Conservation (phyloP, 148 eudicot genomes). For the Camellia granthamiana region DNA sequence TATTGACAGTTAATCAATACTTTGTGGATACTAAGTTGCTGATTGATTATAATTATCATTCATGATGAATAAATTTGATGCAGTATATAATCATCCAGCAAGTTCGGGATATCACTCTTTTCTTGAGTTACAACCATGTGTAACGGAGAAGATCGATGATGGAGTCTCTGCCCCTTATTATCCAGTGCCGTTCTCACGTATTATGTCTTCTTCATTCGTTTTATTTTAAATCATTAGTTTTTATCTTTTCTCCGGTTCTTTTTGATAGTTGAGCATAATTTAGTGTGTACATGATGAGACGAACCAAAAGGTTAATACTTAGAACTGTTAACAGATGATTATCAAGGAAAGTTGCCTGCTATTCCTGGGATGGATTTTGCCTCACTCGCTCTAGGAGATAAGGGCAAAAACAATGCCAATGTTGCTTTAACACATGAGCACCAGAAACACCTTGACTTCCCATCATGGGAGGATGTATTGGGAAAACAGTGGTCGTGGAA, state of each 20-base stretch:
- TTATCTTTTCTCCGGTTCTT: background rate
- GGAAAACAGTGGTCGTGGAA: conserved; percentile 31
- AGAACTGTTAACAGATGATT: conserved; percentile 34
- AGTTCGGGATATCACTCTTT: conserved; percentile 40
- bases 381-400: conserved; percentile 26
- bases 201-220: conserved; percentile 10
- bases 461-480: conserved; percentile 40
- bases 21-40: background rate
- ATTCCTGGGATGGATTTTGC: conserved; percentile 32
- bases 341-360: conserved; percentile 37
- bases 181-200: conserved; percentile 44
- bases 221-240: background rate
- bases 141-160: conserved; percentile 28
- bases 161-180: conserved; percentile 37
- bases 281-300: background rate
- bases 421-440: conserved; percentile 32
- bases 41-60: background rate
- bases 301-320: conserved; percentile 4
- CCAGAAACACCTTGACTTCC: conserved; percentile 30
- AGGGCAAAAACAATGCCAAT: conserved; percentile 13
- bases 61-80: conserved; percentile 9
- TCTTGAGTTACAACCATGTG: conserved; percentile 31
- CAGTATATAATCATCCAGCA: conserved; percentile 47
- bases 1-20: background rate
- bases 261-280: background rate